A percentile compares a stretch with the other conserved stretches of the same genome.
Conservation (phyloP, 2,329 filamentous ascomycete genomes). For the Lachnellula arida region DNA sequence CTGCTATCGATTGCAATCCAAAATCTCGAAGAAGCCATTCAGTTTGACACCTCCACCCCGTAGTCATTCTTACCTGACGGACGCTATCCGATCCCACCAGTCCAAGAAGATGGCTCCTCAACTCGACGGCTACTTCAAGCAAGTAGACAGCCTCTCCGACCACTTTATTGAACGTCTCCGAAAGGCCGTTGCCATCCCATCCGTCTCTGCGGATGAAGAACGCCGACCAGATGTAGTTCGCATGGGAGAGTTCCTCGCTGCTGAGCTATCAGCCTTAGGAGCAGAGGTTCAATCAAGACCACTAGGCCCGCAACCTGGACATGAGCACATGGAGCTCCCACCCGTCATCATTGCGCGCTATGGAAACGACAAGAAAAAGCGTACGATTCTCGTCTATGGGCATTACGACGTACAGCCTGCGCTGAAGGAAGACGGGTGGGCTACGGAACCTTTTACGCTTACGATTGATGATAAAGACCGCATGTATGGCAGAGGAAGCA, state of each 20-base stretch:
- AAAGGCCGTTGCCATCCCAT: constrained; percentile 93
- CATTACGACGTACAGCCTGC: constrained; percentile 99
- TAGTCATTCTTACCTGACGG: constrained; percentile 25
- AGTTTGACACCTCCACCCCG: background rate
- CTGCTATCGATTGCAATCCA: background rate
- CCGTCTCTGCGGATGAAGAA: constrained; percentile 86
- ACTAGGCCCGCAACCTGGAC: constrained; percentile 87
- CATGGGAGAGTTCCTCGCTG: constrained; percentile 89
- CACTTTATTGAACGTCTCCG: constrained; percentile 86
- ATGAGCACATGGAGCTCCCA: constrained; percentile 84
- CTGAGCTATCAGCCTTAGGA: constrained; percentile 77
- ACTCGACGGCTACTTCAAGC: constrained; percentile 86
- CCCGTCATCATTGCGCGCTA: constrained; percentile 91
- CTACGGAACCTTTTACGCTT: constrained; percentile 88
- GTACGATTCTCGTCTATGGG: constrained; percentile 92
- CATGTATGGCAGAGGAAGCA: constrained; percentile 94
- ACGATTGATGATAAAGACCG: constrained; percentile 83
- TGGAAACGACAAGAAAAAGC: constrained; percentile 86
- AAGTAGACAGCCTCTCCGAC: constrained; percentile 76
- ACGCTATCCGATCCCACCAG: constrained; percentile 43
- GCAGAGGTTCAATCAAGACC: constrained; percentile 82
- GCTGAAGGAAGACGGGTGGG: constrained; percentile 89
- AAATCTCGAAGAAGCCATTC: background rate
- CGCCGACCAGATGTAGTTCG: constrained; percentile 87
- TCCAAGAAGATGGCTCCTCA: constrained; percentile 74